Evolutionary conservation across 2,329 filamentous ascomycete species (phyloP).

Genomic region (Periconia digitata): DNA sequence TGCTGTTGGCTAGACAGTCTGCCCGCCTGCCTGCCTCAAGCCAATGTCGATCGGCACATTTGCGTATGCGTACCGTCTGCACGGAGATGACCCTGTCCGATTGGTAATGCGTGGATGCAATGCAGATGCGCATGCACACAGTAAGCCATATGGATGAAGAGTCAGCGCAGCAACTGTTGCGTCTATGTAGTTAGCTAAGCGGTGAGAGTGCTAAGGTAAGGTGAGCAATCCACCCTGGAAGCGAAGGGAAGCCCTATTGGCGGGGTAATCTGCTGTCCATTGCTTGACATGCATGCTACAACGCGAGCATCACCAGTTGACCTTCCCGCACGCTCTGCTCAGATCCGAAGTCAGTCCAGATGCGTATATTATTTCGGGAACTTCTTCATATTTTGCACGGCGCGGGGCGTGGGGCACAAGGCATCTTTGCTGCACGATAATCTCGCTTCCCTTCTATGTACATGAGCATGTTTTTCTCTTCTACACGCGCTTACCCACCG

Average conservation of each 20-base stretch:
- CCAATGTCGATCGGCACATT: too few relatives aligned
- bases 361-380: too few relatives aligned
- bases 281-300: not conserved
- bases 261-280: constrained; percentile 4
- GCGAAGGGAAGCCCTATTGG: not conserved
- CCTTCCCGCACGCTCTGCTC: too few relatives aligned
- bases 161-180: constrained; percentile 25
- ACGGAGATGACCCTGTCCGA: too few relatives aligned
- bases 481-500: not conserved
- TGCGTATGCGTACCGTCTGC: too few relatives aligned
- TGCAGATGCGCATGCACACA: not conserved
- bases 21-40: too few relatives aligned
- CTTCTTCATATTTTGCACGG: too few relatives aligned
- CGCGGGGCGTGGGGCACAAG: not conserved
- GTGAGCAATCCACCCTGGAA: constrained; percentile 4
- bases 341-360: too few relatives aligned
- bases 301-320: not conserved
- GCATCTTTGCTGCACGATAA: not conserved
- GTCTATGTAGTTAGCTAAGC: constrained; percentile 19
- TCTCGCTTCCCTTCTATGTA: not conserved
- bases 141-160: constrained; percentile 15
- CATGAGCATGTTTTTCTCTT: not conserved
- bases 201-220: constrained; percentile 4
- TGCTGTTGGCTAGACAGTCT: too few relatives aligned
- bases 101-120: too few relatives aligned